phyloP scores from a whole-genome alignment of 2,329 filamentous ascomycete species.

The Podosphaera xanthii region DNA sequence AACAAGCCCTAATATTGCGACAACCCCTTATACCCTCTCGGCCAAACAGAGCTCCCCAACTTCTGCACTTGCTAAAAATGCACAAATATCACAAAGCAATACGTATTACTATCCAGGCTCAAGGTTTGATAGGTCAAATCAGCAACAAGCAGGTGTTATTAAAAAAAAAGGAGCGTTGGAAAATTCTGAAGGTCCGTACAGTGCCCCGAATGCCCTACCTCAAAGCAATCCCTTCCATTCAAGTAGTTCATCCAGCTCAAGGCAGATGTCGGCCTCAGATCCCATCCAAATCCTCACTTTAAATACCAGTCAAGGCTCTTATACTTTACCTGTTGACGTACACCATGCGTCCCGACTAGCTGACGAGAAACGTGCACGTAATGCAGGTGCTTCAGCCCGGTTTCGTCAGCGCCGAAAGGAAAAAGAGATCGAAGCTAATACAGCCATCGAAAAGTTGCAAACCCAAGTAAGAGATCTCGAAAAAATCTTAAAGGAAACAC shows the following conservation, averaged over 20 bases:
- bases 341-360: slow-evolving; percentile 63
- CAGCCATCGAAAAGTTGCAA: slow-evolving; percentile 46
- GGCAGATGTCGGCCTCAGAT: slow-evolving; percentile 15
- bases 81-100: slow-evolving; percentile 7
- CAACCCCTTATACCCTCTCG: slow-evolving; percentile 21
- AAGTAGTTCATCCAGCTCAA: slow-evolving; percentile 12
- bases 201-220: slow-evolving; percentile 12
- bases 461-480: slow-evolving; percentile 46
- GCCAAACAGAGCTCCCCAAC: slow-evolving; percentile 19
- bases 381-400: slow-evolving; percentile 64
- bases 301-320: slow-evolving; percentile 27
- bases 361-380: slow-evolving; percentile 66
- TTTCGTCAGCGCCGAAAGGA: slow-evolving; percentile 68
- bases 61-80: slow-evolving; percentile 12
- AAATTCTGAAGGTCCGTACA: slow-evolving; percentile 17
- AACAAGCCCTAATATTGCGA: slow-evolving; percentile 24
- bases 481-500: slow-evolving; percentile 26
- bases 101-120: slow-evolving; percentile 14
- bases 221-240: slow-evolving; percentile 12
- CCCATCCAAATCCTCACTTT: slow-evolving; percentile 16
- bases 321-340: slow-evolving; percentile 50
- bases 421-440: slow-evolving; percentile 49
- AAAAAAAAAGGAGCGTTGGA: slow-evolving; percentile 13
- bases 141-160: slow-evolving; percentile 13
- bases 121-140: slow-evolving; percentile 9